These are phyloP conservation scores for Meira nashicola DNA, from an alignment of 1,284 basidiomycete genomes.

Conservation along the genomic window DNA sequence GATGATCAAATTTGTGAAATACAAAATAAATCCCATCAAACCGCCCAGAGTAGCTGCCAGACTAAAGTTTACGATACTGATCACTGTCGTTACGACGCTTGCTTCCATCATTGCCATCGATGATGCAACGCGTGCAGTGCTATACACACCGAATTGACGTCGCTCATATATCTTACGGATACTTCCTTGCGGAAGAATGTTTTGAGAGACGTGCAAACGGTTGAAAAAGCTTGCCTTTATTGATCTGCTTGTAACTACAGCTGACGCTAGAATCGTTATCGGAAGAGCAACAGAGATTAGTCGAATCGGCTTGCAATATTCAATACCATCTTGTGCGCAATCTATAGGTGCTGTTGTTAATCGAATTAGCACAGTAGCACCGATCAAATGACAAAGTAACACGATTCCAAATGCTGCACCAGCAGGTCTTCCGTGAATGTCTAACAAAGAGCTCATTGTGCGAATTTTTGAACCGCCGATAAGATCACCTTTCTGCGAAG, in stretches of 20 bases:
- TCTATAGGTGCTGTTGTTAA: slow-evolving; percentile 4
- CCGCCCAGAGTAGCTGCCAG: slow-evolving; percentile 26
- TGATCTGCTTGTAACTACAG: background rate
- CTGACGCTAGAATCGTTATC: background rate
- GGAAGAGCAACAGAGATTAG: background rate
- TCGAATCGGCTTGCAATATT: slow-evolving; percentile 4
- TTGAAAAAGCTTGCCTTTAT: background rate
- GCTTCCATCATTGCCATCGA: slow-evolving; percentile 39
- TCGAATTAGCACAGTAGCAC: background rate
- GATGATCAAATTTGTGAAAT: background rate
- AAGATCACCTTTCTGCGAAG: background rate
- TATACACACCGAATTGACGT: background rate
- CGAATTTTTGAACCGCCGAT: background rate
- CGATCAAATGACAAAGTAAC: background rate
- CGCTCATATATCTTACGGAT: background rate
- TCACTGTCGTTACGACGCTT: slow-evolving; percentile 34
- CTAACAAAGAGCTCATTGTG: background rate
- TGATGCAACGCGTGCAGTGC: slow-evolving; percentile 20
- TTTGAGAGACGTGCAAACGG: background rate
- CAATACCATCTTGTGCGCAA: slow-evolving; percentile 5
- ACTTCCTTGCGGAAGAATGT: background rate
- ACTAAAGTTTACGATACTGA: slow-evolving; percentile 40
- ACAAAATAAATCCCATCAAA: slow-evolving; percentile 14
- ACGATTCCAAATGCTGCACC: background rate
- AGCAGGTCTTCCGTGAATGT: slow-evolving; percentile 7